Conservation (phyloP, 768 basidiomycete genomes). For the Agaricus subrufescens region DNA sequence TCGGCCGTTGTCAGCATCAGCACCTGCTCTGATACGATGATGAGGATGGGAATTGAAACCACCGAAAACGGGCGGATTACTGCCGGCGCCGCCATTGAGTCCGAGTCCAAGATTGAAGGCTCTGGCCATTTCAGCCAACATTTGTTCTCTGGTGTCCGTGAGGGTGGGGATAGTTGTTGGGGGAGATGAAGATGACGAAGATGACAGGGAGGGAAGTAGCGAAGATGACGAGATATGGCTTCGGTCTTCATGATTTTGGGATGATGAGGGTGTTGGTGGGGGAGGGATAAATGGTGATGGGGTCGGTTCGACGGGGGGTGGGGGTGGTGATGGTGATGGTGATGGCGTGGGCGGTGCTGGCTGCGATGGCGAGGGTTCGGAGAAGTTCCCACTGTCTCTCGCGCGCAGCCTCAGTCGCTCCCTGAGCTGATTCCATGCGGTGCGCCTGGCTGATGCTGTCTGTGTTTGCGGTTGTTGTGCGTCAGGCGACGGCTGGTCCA, state of each 20-base stretch:
- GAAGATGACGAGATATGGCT: constrained; percentile 29
- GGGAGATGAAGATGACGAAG: constrained; percentile 2
- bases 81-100: constrained; percentile 17
- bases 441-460: too few relatives aligned
- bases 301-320: not conserved
- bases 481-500: too few relatives aligned
- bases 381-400: too few relatives aligned
- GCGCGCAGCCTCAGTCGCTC: too few relatives aligned
- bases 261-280: constrained; percentile 33
- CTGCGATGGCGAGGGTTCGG: too few relatives aligned
- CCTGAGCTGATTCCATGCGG: too few relatives aligned
- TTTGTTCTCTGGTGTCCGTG: constrained; percentile 58
- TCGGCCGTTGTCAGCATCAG: not conserved
- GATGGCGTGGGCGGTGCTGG: too few relatives aligned
- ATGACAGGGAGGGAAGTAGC: constrained; percentile 17
- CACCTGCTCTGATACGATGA: constrained; percentile 1
- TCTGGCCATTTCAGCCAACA: constrained; percentile 78
- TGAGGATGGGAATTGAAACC: constrained; percentile 4
- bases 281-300: constrained; percentile 10
- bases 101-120: constrained; percentile 74
- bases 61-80: not conserved
- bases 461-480: too few relatives aligned
- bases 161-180: constrained; percentile 11
- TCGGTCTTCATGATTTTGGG: not conserved
- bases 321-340: too few relatives aligned